Evolutionary conservation across 2,329 filamentous ascomycete species (phyloP), one percentile per base, ranked within the genome.

Genomic region (Chaetomium strumarium): DNA sequence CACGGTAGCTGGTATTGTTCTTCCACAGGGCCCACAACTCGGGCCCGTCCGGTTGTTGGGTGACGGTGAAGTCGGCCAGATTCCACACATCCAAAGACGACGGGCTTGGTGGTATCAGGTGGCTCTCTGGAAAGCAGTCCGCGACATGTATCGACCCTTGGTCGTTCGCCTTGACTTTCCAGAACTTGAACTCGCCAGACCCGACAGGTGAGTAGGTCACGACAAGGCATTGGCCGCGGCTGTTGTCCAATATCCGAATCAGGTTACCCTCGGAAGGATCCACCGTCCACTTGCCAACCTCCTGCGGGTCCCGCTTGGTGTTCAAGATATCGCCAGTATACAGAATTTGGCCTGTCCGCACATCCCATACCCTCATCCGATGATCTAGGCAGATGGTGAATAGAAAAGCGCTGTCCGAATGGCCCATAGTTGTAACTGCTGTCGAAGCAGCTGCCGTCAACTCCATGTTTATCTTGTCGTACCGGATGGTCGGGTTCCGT

Each of bases 171-270:
- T 81, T 80, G n/a, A 83, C 70, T 58, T 73, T 77, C 89, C 91
- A 99, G 66, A 99, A 91, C 68, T 96, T 97, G 77, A 99, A 97
- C 65, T 92, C 86, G 34, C 93, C 88, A 38, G 84, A 81, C 30
- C 90, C 87, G 58, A 93, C 83, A 0, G 93, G 92, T 11, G 91
- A 96, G 68, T 90, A 96, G 9, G 90, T 92, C 36, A 89, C 83
- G 49, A 92, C 80, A 13, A 81, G 67, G 37, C 77, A 72, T 49
- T 74, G 74, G 14, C 80, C 79, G 24, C 74, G 71, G 39, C 66
- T 72, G 38, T 71, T 75, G 13, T 84, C 81, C 49, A 91, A 76
- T 16, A 96, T 75, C 51, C 85, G 84, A 52, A 96, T 76, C 12
- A 96, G 76, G 53, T 88, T 88, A 13, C 81, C 79, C 63, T 93